Base-by-base conservation (phyloP, 805 yeast genomes). In the Saccharomycopsis javanensis region DNA sequence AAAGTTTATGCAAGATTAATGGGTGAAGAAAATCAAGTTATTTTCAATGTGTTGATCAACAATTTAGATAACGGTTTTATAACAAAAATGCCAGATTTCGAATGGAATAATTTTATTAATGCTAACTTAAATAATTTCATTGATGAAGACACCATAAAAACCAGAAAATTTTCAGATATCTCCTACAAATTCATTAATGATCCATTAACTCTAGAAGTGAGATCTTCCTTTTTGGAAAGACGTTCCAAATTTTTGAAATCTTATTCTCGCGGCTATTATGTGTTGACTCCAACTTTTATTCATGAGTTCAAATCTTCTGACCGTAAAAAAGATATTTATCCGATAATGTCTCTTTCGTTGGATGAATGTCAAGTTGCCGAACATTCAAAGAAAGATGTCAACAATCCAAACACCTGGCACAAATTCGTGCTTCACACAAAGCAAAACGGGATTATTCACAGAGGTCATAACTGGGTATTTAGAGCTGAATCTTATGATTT, bases 381-480 rank as follows among this genome's bases (percentile, higher is more conserved):
- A 63, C 96, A 88, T 71, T 82, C 92, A 11, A 82, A 83, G 67
- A 82, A 82, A 64, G 88, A 85, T 62, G 81, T 83, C 28, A 74
- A 71, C 55, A 68, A 75, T 38, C 73, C 78, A 16, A 80, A 79
- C 53, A 75, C 79, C 2, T 73, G 72, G 58, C 83, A 82, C 68
- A 90, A 90, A 71, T 94, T 92, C 70, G 87, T 90, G 10, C 73
- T 92, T 60, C 81, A 80, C 62, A 81, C 90, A 16, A 88, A 86
- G 65, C 83, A 84, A 61, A 81, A 82, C 60, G 94, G 94, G 13
- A 72, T 86, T 59, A 76, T 88, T 61, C 85, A 83, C 61, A 78
- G 88, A 65, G 88, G 89, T 48, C 97, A 91, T 71, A 90, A 89
- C 65, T 89, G 94, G 88, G 94, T 91, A n/a, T 91, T 92, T 74